A percentile compares a stretch with the other conserved stretches of the same genome.
Conservation (phyloP, 192 early-diverging fungal species). For the Obelidium mucronatum region DNA sequence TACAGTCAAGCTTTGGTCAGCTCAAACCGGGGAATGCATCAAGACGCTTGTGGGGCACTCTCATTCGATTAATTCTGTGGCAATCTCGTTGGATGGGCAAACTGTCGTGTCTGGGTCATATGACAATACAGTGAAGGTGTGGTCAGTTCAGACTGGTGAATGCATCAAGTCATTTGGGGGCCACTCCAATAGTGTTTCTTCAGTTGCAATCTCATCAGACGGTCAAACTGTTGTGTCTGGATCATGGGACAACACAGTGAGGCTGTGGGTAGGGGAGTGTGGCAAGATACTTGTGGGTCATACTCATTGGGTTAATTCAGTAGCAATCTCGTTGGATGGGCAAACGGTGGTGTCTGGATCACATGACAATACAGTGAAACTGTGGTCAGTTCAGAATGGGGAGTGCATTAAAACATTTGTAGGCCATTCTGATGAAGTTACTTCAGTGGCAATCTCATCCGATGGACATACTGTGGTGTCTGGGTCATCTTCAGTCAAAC, state of each 20-base stretch:
- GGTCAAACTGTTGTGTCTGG: conserved; percentile 31
- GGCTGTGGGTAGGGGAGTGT: background rate
- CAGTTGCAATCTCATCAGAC: conserved; percentile 28
- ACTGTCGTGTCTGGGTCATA: conserved; percentile 22
- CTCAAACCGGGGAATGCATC: background rate
- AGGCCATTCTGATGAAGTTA: conserved; percentile 17
- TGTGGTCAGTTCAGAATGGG: conserved; percentile 14
- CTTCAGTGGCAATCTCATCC: conserved; percentile 17
- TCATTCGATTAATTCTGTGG: background rate
- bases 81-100: background rate
- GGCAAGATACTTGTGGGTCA: conserved; percentile 23
- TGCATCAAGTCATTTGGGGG: conserved; percentile 36
- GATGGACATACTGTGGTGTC: conserved; percentile 15
- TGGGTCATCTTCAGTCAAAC: conserved; percentile 20
- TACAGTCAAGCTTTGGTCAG: conserved; percentile 30
- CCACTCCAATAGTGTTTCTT: conserved; percentile 35
- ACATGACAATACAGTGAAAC: conserved; percentile 31
- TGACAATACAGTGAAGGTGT: conserved; percentile 35
- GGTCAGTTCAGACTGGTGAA: conserved; percentile 30
- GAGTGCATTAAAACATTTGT: background rate
- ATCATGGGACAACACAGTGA: conserved; percentile 1
- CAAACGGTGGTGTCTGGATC: conserved; percentile 23
- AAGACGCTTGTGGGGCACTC: conserved; percentile 13
- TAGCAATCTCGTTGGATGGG: conserved; percentile 29
- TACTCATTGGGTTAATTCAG: conserved; percentile 19